A percentile compares a stretch with the other conserved stretches of the same genome.
These are phyloP conservation scores for Cyamopsis tetragonoloba DNA, from an alignment of 306 rosid genomes.

Conservation along the genomic window DNA sequence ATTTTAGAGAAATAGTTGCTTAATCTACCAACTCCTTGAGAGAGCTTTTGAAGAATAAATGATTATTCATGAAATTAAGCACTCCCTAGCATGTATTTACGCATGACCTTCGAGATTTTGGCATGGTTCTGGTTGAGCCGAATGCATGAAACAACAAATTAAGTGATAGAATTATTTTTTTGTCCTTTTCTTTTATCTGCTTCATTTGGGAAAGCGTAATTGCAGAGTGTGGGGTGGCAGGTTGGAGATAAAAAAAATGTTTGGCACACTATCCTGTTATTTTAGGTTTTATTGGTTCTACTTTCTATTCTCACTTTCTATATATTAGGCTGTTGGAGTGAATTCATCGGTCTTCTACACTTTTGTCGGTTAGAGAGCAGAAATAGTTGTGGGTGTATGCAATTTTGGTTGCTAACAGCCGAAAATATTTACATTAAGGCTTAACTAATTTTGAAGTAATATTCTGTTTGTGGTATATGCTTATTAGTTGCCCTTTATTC, in stretches of 20 bases:
- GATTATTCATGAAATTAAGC: too few species aligned
- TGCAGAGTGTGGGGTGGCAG: too few species aligned
- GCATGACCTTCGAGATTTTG: not conserved
- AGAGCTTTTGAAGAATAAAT: too few species aligned
- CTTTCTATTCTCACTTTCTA: too few species aligned
- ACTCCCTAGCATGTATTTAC: too few species aligned
- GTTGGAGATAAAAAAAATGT: not conserved
- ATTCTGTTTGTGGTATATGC: not conserved
- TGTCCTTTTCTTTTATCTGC: not conserved
- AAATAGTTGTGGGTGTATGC: not conserved
- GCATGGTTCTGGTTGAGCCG: not conserved
- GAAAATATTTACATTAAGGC: not conserved
- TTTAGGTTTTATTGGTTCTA: not conserved
- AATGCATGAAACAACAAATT: not conserved
- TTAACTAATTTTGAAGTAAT: not conserved
- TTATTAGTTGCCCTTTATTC: not conserved
- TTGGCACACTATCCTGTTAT: not conserved
- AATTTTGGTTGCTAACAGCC: not conserved
- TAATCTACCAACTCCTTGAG: too few species aligned
- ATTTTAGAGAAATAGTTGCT: too few species aligned
- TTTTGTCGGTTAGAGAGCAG: not conserved
- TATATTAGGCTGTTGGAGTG: not conserved
- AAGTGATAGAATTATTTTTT: not conserved
- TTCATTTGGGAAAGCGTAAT: not conserved
- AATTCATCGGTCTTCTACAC: not conserved